phyloP scores from a whole-genome alignment of 2,329 filamentous ascomycete species.

The Clonostachys solani region DNA sequence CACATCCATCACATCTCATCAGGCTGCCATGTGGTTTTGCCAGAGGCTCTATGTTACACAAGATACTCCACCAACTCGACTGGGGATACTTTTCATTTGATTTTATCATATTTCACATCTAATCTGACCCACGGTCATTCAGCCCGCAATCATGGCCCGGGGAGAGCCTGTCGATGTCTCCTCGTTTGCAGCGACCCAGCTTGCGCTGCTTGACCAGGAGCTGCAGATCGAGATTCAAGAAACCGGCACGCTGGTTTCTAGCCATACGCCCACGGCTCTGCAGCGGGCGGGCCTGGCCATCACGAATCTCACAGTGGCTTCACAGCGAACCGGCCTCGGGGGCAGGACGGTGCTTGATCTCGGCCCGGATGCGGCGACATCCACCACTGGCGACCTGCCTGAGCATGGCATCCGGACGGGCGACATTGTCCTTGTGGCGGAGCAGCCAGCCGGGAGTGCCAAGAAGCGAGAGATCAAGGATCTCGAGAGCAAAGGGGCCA shows the following conservation, averaged over 20 bases:
- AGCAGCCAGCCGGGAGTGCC: constrained; percentile 68
- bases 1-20: background rate
- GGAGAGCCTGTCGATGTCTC: constrained; percentile 53
- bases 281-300: constrained; percentile 76
- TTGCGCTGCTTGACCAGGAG: constrained; percentile 66
- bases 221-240: constrained; percentile 69
- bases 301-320: constrained; percentile 68
- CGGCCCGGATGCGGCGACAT: constrained; percentile 64
- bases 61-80: too few relatives aligned
- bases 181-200: constrained; percentile 66
- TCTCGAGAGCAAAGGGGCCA: constrained; percentile 61
- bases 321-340: constrained; percentile 82
- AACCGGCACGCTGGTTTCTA: constrained; percentile 62
- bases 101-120: background rate
- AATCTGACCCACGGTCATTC: background rate
- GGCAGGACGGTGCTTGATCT: constrained; percentile 90
- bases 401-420: constrained; percentile 74
- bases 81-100: too few relatives aligned
- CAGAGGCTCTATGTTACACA: too few relatives aligned
- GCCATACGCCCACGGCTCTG: constrained; percentile 63
- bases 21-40: too few relatives aligned
- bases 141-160: constrained; percentile 22
- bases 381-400: constrained; percentile 50
- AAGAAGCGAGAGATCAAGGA: constrained; percentile 71
- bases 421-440: constrained; percentile 72